Percentiles rank a stretch among this genome's conserved stretches.
phyloP scores from a whole-genome alignment of 106 monocot species.

The Dendrobium nobile region DNA sequence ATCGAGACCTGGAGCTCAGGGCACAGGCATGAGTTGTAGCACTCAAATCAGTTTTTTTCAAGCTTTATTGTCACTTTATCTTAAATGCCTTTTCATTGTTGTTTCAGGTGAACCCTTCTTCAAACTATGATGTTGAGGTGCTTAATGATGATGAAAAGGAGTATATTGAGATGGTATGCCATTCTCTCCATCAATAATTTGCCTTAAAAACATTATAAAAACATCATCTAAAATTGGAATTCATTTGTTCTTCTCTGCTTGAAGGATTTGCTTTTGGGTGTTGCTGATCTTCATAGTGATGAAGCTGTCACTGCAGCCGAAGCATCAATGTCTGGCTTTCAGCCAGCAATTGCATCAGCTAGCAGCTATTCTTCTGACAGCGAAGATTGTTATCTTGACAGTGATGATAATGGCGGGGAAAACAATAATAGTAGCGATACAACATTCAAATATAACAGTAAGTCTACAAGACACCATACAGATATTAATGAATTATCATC shows the following conservation, averaged over 20 bases:
- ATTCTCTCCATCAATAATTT: not conserved
- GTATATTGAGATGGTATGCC: conserved; percentile 72
- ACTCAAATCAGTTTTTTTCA: not conserved
- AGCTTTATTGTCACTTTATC: not conserved
- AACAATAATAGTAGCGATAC: not conserved
- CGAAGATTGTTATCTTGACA: conserved; percentile 1
- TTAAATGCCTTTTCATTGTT: not conserved
- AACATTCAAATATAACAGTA: not conserved
- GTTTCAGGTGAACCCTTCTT: conserved; percentile 34
- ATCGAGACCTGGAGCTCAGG: conserved; percentile 44
- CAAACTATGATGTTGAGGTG: conserved; percentile 64
- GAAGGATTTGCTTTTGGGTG: conserved; percentile 88
- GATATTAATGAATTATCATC: not conserved
- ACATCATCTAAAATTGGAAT: not conserved
- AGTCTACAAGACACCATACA: not conserved
- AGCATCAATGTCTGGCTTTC: conserved; percentile 27
- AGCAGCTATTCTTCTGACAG: conserved; percentile 16
- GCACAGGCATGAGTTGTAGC: conserved; percentile 18
- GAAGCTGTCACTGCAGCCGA: conserved; percentile 77
- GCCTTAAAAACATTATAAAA: not conserved
- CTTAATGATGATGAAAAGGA: conserved; percentile 64
- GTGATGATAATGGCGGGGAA: conserved; percentile 17
- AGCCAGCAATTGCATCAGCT: conserved; percentile 12
- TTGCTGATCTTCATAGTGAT: conserved; percentile 70
- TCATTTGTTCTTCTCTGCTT: conserved; percentile 10